A percentile compares a stretch with the other conserved stretches of the same genome.
Evolutionary conservation across 2,329 filamentous ascomycete species (phyloP).

Genomic region (Cladosporium austrohemisphaericum): DNA sequence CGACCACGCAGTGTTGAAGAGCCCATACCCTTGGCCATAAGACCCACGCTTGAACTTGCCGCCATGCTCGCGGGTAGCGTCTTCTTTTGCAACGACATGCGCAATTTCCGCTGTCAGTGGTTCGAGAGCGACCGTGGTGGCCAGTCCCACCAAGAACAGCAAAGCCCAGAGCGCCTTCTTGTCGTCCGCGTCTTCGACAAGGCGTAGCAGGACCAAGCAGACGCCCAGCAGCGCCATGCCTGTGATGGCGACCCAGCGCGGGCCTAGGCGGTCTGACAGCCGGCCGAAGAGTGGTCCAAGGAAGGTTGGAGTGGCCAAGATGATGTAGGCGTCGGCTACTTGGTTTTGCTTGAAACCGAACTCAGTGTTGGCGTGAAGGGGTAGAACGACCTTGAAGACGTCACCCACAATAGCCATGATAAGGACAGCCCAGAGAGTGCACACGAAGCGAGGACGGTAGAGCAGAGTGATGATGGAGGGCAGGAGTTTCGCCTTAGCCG

Average conservation of each 20-base stretch:
- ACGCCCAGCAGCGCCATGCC: conserved; percentile 18
- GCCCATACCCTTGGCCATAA: conserved; percentile 22
- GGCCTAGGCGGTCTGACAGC: conserved; percentile 20
- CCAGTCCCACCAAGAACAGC: conserved; percentile 19
- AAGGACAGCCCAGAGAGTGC: conserved; percentile 22
- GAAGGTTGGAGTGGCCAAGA: conserved; percentile 21
- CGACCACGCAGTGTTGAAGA: conserved; percentile 26
- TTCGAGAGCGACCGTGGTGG: conserved; percentile 20
- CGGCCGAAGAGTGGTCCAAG: conserved; percentile 24
- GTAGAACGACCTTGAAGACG: conserved; percentile 23
- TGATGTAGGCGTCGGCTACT: conserved; percentile 26
- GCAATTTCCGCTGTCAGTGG: conserved; percentile 24
- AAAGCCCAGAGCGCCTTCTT: conserved; percentile 21
- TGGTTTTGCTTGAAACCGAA: conserved; percentile 22
- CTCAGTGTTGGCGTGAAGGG: conserved; percentile 18
- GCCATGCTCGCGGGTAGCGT: background rate
- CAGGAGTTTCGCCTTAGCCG: conserved; percentile 6
- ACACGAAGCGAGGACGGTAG: conserved; percentile 20
- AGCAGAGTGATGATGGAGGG: conserved; percentile 22
- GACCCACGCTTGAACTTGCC: conserved; percentile 13
- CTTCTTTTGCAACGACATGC: conserved; percentile 16
- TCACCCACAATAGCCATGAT: conserved; percentile 20
- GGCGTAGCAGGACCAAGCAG: conserved; percentile 18
- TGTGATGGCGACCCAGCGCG: conserved; percentile 20
- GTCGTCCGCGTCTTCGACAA: conserved; percentile 18